Evolutionary conservation across 768 basidiomycete genomes (phyloP), one percentile per base, ranked within the genome.

Genomic region (Amanita exitialis): DNA sequence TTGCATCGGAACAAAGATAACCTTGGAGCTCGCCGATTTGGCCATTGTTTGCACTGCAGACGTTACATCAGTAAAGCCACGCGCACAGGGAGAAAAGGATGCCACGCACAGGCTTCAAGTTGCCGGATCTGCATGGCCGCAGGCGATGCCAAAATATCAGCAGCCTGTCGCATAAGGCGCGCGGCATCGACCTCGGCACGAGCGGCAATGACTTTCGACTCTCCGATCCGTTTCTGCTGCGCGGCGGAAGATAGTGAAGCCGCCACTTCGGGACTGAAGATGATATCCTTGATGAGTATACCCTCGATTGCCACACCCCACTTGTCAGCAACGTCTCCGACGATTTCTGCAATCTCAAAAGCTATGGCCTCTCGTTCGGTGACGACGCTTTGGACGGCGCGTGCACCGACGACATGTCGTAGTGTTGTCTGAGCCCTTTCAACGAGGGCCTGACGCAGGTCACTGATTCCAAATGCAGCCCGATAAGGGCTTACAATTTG

Each of bases 41-140:
- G 94, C 89, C 94, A 98, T 98, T 61, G 81, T 77, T 76, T 96
- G 92, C 56, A 97, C 77, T 77, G 49, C 10, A 35, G 13, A 18
- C 20, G 35, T 44, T 38, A 46, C 46, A 30, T 30, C 54, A 16
- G 21, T 51, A 25, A 20, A 20, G 20, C 45, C 34, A 41, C 38
- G 7, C 30, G 7, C 18, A 36, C 49, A 39, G 51, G 38, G 28
- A 21, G 12, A 25, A 50, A 30, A 30, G 15, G n/a, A 12, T 1
- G 13, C 46, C 45, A 74, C 75, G 57, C 53, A 77, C 75, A 61
- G 44, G 93, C 90, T 67, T 99, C 95, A 56, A 98, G 79, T 64
- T 97, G 95, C 53, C 95, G 77, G 64, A 97, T 97, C 67, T 96
- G 93, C 92, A 97, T 96, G 49, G 95, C 95, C 18, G 95, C 94